A percentile compares a stretch with the other conserved stretches of the same genome.
phyloP scores from a whole-genome alignment of 805 yeast species.

The Wickerhamiella allomyrinae region DNA sequence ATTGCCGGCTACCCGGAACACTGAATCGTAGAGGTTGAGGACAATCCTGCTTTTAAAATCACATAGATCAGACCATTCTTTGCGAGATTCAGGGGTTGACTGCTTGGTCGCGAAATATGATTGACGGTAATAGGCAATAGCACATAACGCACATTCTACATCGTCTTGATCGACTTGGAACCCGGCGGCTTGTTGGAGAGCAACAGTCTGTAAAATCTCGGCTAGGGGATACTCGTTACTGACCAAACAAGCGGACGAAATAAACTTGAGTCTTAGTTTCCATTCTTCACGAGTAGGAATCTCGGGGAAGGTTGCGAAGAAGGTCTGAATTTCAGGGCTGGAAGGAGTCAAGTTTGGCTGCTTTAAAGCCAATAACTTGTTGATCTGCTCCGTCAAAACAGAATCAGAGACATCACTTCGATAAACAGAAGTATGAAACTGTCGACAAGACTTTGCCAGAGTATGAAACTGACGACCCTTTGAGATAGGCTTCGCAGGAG shows the following conservation, averaged over 20 bases:
- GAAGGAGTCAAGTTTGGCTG: conserved; percentile 4
- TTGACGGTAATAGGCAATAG: conserved; percentile 20
- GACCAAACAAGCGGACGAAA: conserved; percentile 11
- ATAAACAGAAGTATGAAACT: not conserved
- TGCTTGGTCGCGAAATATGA: conserved; percentile 11
- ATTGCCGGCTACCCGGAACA: conserved; percentile 16
- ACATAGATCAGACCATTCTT: conserved; percentile 16
- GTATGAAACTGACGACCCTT: not conserved
- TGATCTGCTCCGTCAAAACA: not conserved
- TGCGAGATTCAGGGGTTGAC: conserved; percentile 6
- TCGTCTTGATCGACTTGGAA: conserved; percentile 18
- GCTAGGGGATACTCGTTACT: conserved; percentile 16
- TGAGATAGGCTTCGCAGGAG: not conserved
- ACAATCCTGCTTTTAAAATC: conserved; percentile 16
- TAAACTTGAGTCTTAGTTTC: conserved; percentile 20
- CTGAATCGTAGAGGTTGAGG: conserved; percentile 15
- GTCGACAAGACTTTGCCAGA: not conserved
- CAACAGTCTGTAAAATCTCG: conserved; percentile 17
- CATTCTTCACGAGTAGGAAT: conserved; percentile 18
- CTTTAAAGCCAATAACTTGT: not conserved
- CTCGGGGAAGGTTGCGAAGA: conserved; percentile 15
- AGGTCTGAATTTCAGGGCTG: conserved; percentile 13
- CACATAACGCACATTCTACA: conserved; percentile 17
- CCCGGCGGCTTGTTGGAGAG: conserved; percentile 23
- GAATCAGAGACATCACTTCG: not conserved